Percentiles rank a stretch among this genome's conserved stretches.
Conservation (phyloP, 164 flowering plant genomes). For the Pachysandra terminalis region DNA sequence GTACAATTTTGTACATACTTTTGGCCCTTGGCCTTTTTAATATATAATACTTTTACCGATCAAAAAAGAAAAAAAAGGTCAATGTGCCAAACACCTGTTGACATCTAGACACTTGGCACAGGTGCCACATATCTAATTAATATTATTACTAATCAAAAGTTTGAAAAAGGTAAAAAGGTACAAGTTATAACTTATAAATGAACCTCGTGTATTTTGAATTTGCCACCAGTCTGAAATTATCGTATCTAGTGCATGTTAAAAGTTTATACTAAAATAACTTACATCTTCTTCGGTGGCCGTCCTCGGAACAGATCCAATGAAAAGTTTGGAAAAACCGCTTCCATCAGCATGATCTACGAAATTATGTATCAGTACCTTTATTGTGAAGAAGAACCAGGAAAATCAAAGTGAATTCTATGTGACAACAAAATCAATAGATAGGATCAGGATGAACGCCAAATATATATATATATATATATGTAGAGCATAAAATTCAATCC, state of each 20-base stretch:
- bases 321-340: constrained; percentile 72
- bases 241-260: not conserved
- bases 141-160: not conserved
- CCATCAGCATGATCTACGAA: constrained; percentile 57
- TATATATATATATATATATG: too few species aligned
- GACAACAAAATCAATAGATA: too few species aligned
- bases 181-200: not conserved
- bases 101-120: too few species aligned
- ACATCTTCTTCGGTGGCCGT: constrained; percentile 90
- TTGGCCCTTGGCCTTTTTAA: too few species aligned
- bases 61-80: too few species aligned
- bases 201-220: not conserved
- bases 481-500: not conserved
- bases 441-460: too few species aligned
- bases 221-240: not conserved
- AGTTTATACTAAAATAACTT: constrained; percentile 25
- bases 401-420: too few species aligned
- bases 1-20: too few species aligned
- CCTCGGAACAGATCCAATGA: constrained; percentile 94
- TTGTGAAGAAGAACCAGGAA: not conserved
- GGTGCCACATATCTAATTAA: too few species aligned
- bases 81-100: too few species aligned
- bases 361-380: not conserved
- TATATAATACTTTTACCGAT: too few species aligned
- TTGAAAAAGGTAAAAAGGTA: not conserved